Conservation (phyloP, 148 eudicot species). For the Talinum fruticosum region DNA sequence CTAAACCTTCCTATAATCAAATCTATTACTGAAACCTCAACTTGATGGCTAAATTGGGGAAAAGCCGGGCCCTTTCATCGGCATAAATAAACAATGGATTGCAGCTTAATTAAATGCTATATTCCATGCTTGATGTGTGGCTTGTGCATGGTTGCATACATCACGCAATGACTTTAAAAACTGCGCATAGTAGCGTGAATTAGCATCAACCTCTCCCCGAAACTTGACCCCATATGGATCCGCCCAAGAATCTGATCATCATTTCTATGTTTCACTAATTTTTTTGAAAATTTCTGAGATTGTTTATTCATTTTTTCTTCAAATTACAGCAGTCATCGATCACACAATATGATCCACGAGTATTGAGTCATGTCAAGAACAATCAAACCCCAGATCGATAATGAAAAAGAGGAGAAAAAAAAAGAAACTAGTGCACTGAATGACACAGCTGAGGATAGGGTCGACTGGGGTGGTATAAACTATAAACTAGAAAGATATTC, state of each 20-base stretch:
- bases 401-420: neutral
- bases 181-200: neutral
- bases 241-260: neutral
- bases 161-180: too few relatives aligned
- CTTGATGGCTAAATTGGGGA: neutral
- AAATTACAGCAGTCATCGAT: neutral
- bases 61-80: neutral
- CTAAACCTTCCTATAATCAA: neutral
- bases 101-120: too few relatives aligned
- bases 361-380: neutral
- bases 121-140: too few relatives aligned
- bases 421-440: too few relatives aligned
- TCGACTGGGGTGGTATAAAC: neutral
- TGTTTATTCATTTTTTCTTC: neutral
- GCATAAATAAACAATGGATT: too few relatives aligned
- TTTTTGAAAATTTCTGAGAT: neutral
- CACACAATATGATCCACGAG: neutral
- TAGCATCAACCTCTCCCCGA: neutral
- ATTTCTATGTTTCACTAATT: neutral
- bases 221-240: too few relatives aligned
- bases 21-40: too few relatives aligned
- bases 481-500: neutral
- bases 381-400: neutral
- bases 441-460: too few relatives aligned
- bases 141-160: too few relatives aligned